Evolutionary conservation across 805 yeast genomes (phyloP).

Genomic region (Starmera dryadoides): DNA sequence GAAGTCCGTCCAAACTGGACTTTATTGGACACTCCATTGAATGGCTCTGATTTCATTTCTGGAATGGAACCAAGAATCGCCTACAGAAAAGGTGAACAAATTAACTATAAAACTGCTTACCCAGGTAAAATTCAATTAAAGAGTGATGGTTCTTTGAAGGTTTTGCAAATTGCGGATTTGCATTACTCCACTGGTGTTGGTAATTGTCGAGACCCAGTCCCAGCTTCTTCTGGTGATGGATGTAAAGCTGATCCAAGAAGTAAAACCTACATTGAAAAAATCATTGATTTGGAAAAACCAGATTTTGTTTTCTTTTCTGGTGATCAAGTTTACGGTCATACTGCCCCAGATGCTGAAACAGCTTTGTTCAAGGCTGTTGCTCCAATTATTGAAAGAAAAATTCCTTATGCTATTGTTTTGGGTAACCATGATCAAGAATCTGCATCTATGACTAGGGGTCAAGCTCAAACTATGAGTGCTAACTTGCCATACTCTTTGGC

Average conservation of each 20-base stretch:
- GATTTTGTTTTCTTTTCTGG: conserved; percentile 85
- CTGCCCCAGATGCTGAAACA: conserved; percentile 74
- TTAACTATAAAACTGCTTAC: conserved; percentile 1
- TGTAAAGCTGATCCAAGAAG: conserved; percentile 71
- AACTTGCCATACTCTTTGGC: no score
- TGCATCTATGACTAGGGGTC: no score
- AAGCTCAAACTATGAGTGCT: no score
- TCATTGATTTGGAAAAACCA: conserved; percentile 71
- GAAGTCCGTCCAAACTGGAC: conserved; percentile 77
- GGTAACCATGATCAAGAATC: no score
- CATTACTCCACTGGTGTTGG: conserved; percentile 85
- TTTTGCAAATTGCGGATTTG: conserved; percentile 84
- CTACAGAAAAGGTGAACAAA: conserved; percentile 16
- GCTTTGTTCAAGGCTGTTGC: conserved; percentile 69
- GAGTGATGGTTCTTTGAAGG: conserved; percentile 49
- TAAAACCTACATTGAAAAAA: conserved; percentile 45
- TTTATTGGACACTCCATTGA: conserved; percentile 8
- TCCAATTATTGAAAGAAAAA: conserved; percentile 57
- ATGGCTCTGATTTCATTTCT: not conserved
- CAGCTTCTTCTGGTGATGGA: conserved; percentile 31
- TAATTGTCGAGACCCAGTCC: conserved; percentile 66
- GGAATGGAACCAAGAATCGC: conserved; percentile 12
- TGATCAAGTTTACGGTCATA: conserved; percentile 82
- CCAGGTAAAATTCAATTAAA: conserved; percentile 13
- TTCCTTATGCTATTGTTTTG: conserved; percentile 74